Percentiles rank a stretch among this genome's conserved stretches.
Conservation (phyloP, 805 yeast species). For the Metschnikowia anglica region DNA sequence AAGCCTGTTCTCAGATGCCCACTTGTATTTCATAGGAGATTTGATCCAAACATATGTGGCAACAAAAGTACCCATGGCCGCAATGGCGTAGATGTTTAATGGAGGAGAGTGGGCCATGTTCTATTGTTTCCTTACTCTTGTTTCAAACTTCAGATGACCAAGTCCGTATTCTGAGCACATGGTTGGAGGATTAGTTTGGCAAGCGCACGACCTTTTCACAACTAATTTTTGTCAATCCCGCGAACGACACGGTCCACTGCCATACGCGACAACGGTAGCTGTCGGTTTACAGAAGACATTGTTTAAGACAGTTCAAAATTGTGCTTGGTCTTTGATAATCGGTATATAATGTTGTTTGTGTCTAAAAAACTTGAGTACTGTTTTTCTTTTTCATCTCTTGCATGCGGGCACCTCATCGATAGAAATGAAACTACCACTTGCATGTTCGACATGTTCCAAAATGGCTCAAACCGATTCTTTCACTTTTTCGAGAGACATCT, state of each 20-base stretch:
- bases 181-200: constrained; percentile 18
- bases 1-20: constrained; percentile 42
- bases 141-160: not conserved
- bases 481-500: constrained; percentile 10
- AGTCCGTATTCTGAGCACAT: constrained; percentile 7
- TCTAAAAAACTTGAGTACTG: too few species aligned
- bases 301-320: too few species aligned
- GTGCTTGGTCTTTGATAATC: too few species aligned
- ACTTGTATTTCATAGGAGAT: constrained; percentile 44
- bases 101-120: constrained; percentile 38
- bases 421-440: not conserved
- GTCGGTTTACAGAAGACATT: too few species aligned
- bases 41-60: constrained; percentile 37
- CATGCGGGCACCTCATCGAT: not conserved
- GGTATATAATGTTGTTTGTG: too few species aligned
- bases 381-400: too few species aligned
- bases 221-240: not conserved
- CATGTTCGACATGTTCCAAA: not conserved
- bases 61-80: constrained; percentile 43
- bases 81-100: constrained; percentile 40
- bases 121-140: not conserved
- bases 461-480: not conserved
- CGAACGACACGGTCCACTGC: not conserved
- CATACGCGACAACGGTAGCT: too few species aligned
- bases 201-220: constrained; percentile 17